Evolutionary conservation across 1,139 yeast genomes (phyloP).

Genomic region (Geotrichum restrictum): DNA sequence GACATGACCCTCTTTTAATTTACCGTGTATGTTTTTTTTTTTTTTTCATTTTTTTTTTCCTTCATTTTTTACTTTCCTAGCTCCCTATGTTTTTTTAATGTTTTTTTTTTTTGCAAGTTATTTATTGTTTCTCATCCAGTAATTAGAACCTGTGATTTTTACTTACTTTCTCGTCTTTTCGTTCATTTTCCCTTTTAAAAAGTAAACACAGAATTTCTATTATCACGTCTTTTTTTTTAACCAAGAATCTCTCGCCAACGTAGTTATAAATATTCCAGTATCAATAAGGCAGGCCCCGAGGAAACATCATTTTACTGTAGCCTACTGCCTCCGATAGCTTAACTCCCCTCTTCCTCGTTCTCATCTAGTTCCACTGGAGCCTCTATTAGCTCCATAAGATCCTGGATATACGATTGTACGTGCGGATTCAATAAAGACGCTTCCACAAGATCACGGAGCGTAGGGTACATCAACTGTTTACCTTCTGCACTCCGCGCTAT

Average conservation of each 20-base stretch:
- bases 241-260: too few species aligned
- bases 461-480: conserved; percentile 29
- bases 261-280: too few species aligned
- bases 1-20: not conserved
- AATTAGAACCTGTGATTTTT: too few species aligned
- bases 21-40: not conserved
- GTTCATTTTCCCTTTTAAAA: too few species aligned
- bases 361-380: conserved; percentile 1
- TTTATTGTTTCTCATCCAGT: too few species aligned
- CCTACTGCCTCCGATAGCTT: too few species aligned
- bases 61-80: not conserved
- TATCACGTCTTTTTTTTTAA: too few species aligned
- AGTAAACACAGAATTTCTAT: too few species aligned
- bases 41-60: not conserved
- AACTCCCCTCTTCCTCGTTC: conserved; percentile 2
- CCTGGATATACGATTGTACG: conserved; percentile 28
- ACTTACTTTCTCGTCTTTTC: too few species aligned
- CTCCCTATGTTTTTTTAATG: not conserved
- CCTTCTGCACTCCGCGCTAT: conserved; percentile 38
- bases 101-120: not conserved
- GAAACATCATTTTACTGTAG: too few species aligned
- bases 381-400: conserved; percentile 23
- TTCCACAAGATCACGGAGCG: conserved; percentile 27
- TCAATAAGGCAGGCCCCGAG: too few species aligned
- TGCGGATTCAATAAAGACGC: conserved; percentile 31